Evolutionary conservation across 805 yeast genomes (phyloP).

Genomic region (Wickerhamiella siamensis): DNA sequence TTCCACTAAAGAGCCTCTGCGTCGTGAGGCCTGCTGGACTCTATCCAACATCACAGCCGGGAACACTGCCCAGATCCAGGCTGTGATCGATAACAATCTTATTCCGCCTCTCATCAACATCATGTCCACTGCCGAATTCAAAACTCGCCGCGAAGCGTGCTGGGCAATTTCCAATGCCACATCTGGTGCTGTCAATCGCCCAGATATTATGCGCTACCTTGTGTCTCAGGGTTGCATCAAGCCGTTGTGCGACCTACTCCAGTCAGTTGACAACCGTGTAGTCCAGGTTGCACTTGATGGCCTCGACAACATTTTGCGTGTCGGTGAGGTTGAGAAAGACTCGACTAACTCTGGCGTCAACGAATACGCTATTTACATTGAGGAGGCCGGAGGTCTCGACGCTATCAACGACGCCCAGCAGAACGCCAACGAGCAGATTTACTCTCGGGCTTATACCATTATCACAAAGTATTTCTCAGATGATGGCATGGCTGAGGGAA

Average conservation of each 20-base stretch:
- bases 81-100: constrained; percentile 87
- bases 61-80: constrained; percentile 86
- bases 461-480: constrained; percentile 85
- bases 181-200: constrained; percentile 82
- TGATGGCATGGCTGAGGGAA: constrained; percentile 42
- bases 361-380: constrained; percentile 81
- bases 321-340: constrained; percentile 88
- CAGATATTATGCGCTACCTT: constrained; percentile 85
- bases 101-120: constrained; percentile 80
- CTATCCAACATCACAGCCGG: constrained; percentile 97
- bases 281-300: constrained; percentile 94
- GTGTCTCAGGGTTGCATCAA: constrained; percentile 94
- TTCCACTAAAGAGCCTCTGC: constrained; percentile 79
- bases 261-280: constrained; percentile 78
- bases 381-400: constrained; percentile 98
- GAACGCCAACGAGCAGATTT: constrained; percentile 82
- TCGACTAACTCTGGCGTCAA: constrained; percentile 53
- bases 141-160: constrained; percentile 96
- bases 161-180: constrained; percentile 99
- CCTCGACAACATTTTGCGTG: constrained; percentile 78
- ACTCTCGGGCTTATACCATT: constrained; percentile 77
- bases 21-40: constrained; percentile 99
- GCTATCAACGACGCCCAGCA: constrained; percentile 86
- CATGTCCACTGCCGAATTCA: constrained; percentile 73
- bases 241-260: constrained; percentile 85